These are phyloP conservation scores for Inonotus hispidus DNA, from an alignment of 1,284 basidiomycete species.

Conservation along the genomic window DNA sequence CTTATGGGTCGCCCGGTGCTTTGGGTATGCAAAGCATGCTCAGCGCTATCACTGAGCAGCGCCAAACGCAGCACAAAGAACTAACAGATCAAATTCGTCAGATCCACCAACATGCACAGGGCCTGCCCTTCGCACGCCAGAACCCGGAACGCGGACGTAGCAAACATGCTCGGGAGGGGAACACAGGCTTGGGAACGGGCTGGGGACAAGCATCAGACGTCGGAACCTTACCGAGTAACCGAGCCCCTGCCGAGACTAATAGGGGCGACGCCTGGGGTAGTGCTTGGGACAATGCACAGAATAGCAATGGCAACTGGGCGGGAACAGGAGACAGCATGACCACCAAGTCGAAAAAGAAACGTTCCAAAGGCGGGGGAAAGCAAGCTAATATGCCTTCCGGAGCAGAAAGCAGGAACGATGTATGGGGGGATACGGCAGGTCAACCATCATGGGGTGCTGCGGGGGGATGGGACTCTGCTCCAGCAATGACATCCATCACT, in stretches of 20 bases:
- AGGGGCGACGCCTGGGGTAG: background rate
- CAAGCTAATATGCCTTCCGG: background rate
- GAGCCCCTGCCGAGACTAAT: background rate
- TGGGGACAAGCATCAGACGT: constrained; percentile 3
- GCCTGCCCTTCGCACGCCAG: background rate
- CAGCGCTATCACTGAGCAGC: constrained; percentile 6
- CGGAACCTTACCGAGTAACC: background rate
- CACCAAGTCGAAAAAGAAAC: background rate
- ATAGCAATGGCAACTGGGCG: background rate
- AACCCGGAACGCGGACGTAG: background rate
- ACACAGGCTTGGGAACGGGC: background rate
- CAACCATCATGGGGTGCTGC: constrained; percentile 1
- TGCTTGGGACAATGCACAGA: background rate
- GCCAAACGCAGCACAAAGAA: constrained; percentile 4
- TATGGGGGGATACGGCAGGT: constrained; percentile 18
- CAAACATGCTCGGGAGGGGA: background rate
- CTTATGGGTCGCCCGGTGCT: background rate
- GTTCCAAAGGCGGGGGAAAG: background rate
- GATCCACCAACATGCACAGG: background rate
- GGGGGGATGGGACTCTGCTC: background rate
- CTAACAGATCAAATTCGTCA: background rate
- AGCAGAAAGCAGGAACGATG: background rate
- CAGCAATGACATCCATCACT: background rate
- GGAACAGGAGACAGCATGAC: background rate
- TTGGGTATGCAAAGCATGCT: constrained; percentile 8